Conservation (phyloP, 306 rosid genomes). For the Prosopis cineraria region DNA sequence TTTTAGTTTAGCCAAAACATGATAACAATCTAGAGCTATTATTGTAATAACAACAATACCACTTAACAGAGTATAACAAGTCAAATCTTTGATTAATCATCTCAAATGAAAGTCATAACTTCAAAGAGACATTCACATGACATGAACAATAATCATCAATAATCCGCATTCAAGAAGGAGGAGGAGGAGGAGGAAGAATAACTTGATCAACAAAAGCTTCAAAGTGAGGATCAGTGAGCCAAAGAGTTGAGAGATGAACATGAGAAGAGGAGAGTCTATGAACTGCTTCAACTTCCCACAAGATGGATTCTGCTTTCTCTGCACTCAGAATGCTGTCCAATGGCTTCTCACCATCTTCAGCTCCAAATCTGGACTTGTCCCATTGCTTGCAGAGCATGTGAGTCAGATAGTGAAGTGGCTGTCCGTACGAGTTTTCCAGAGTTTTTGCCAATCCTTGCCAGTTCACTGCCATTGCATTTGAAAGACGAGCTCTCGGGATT, state of each 20-base stretch:
- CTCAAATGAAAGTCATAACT: too few relatives aligned
- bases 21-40: too few relatives aligned
- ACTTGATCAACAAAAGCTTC: conserved; percentile 20
- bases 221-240: conserved; percentile 35
- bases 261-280: conserved; percentile 40
- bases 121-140: too few relatives aligned
- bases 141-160: too few relatives aligned
- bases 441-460: conserved; percentile 39
- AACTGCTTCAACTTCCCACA: conserved; percentile 41
- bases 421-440: conserved; percentile 31
- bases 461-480: background rate
- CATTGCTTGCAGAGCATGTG: conserved; percentile 39
- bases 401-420: conserved; percentile 48
- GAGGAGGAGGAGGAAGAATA: conserved; percentile 2
- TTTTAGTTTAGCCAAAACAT: too few relatives aligned
- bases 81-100: too few relatives aligned
- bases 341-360: conserved; percentile 31
- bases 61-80: too few relatives aligned
- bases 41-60: too few relatives aligned
- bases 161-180: too few relatives aligned
- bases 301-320: conserved; percentile 23
- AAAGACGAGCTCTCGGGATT: conserved; percentile 12
- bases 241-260: conserved; percentile 35
- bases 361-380: conserved; percentile 44
- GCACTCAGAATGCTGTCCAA: conserved; percentile 11